Conservation (phyloP, 495 filamentous ascomycete species). For the Aspergillus nanangensis region DNA sequence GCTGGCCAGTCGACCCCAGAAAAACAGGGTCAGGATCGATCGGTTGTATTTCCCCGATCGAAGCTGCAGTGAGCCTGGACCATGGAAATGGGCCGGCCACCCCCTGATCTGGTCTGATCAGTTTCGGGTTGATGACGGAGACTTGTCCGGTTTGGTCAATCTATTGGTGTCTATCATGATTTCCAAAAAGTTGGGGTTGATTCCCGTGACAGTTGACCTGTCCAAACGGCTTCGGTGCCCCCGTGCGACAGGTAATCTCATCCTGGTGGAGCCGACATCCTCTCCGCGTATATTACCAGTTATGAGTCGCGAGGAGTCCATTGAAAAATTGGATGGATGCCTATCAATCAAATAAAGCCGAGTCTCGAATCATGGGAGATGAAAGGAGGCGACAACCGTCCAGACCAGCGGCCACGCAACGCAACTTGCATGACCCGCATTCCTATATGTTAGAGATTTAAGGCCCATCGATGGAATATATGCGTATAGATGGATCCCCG, state of each 20-base stretch:
- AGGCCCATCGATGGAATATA: background rate
- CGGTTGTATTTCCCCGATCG: background rate
- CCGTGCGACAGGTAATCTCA: slow-evolving; percentile 4
- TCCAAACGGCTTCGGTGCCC: background rate
- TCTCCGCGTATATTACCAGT: background rate
- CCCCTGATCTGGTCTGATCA: background rate
- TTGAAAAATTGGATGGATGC: background rate
- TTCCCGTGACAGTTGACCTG: slow-evolving; percentile 1
- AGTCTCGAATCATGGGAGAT: slow-evolving; percentile 3
- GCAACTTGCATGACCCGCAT: slow-evolving; percentile 11
- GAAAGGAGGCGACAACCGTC: background rate
- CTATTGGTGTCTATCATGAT: background rate
- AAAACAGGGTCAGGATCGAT: background rate
- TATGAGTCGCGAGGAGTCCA: background rate
- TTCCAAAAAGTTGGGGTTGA: background rate
- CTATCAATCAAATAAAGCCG: too few relatives aligned
- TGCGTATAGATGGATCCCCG: background rate
- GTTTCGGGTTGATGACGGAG: background rate
- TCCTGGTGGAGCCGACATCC: background rate
- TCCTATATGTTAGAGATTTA: slow-evolving; percentile 6
- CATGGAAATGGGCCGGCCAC: background rate
- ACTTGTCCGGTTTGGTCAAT: background rate
- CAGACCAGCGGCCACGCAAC: slow-evolving; percentile 1
- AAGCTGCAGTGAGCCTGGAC: background rate
- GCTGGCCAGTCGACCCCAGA: background rate